Evolutionary conservation across 176 grass and related monocot genomes (phyloP).

Genomic region (Paspalum notatum): DNA sequence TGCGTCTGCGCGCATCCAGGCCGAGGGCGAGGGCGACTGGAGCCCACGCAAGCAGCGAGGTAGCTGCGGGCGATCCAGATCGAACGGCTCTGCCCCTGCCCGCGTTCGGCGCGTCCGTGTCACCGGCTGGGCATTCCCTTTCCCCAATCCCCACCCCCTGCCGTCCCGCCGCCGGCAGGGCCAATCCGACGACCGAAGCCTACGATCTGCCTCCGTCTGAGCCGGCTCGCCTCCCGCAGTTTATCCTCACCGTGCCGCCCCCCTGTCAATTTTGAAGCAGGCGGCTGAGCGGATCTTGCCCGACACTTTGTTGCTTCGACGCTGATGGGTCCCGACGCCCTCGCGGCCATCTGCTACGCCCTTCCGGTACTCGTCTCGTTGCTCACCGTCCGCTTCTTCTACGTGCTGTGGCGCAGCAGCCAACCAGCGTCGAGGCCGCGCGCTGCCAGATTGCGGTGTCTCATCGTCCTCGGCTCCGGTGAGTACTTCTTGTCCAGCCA

Average conservation of each 20-base stretch:
- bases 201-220: neutral
- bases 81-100: too few species aligned
- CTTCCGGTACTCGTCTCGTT: conserved; percentile 51
- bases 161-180: neutral
- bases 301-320: neutral
- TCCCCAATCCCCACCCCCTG: neutral
- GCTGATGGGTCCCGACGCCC: conserved; percentile 28
- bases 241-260: neutral
- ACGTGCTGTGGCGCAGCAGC: conserved; percentile 53
- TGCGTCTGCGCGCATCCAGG: too few species aligned
- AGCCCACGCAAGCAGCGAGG: too few species aligned
- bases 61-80: too few species aligned
- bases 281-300: neutral
- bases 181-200: neutral
- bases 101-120: too few species aligned
- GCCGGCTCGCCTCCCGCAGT: neutral
- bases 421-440: conserved; percentile 13
- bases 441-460: conserved; percentile 38
- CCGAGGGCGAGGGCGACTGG: too few species aligned
- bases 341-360: neutral
- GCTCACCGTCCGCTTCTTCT: conserved; percentile 48
- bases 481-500: neutral
- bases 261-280: neutral
- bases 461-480: conserved; percentile 72
- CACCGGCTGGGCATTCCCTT: neutral